Percentiles rank a stretch among this genome's conserved stretches.
These are phyloP conservation scores for Artomyces pyxidatus DNA, from an alignment of 768 basidiomycete genomes.

Conservation along the genomic window DNA sequence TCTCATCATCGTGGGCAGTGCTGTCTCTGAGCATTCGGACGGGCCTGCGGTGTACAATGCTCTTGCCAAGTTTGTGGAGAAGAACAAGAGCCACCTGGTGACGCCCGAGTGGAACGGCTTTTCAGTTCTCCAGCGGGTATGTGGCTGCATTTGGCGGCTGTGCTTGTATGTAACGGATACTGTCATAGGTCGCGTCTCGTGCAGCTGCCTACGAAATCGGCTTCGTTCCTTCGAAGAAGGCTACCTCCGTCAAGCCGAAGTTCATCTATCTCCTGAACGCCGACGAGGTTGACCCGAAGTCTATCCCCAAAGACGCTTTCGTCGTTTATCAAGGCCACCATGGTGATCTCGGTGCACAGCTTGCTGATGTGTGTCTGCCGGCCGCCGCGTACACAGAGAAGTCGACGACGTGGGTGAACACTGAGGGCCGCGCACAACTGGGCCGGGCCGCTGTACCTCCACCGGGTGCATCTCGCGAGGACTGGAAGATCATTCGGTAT, in stretches of 20 bases:
- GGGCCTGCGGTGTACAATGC: conserved; percentile 70
- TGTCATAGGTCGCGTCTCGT: conserved; percentile 72
- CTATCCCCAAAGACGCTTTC: conserved; percentile 87
- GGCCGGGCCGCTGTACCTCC: conserved; percentile 88
- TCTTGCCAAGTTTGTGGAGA: conserved; percentile 72
- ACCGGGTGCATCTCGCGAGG: conserved; percentile 92
- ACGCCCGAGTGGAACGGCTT: conserved; percentile 96
- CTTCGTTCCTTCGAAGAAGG: conserved; percentile 79
- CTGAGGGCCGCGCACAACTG: conserved; percentile 88
- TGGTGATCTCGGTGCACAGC: conserved; percentile 91
- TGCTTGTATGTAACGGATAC: neutral
- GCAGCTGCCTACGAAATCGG: conserved; percentile 93
- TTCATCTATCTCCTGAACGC: conserved; percentile 96
- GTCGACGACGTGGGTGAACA: conserved; percentile 90
- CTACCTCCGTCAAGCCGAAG: conserved; percentile 73
- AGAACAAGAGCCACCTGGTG: conserved; percentile 65
- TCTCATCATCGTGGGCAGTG: conserved; percentile 88
- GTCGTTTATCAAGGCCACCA: conserved; percentile 99
- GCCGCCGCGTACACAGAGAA: conserved; percentile 93
- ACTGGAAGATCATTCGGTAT: conserved; percentile 94
- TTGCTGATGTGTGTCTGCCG: conserved; percentile 95
- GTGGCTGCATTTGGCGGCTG: conserved; percentile 21
- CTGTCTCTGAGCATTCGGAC: conserved; percentile 77
- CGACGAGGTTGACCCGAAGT: conserved; percentile 83
- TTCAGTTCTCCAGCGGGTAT: conserved; percentile 83